Percentiles rank a stretch among this genome's conserved stretches.
Conservation (phyloP, 1,284 basidiomycete genomes). For the Microbotryum violaceum region DNA sequence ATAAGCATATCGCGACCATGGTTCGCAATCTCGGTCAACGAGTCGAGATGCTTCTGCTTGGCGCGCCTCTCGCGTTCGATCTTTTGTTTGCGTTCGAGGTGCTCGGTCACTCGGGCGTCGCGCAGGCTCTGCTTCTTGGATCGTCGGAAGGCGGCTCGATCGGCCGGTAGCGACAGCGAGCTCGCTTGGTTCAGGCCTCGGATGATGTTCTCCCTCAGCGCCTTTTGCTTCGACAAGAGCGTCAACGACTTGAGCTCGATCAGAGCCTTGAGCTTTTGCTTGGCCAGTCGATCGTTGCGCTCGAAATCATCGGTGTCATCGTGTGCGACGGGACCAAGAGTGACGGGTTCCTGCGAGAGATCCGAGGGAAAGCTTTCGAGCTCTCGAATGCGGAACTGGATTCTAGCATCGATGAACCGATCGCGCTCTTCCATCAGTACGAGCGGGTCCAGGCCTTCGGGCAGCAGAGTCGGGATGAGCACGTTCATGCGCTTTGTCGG, state of each 20-base stretch:
- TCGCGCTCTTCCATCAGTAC: constrained; percentile 86
- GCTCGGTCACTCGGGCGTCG: constrained; percentile 84
- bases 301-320: constrained; percentile 39
- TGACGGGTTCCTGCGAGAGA: constrained; percentile 48
- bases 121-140: constrained; percentile 79
- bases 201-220: constrained; percentile 75
- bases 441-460: constrained; percentile 86
- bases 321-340: constrained; percentile 38
- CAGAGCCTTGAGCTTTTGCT: constrained; percentile 68
- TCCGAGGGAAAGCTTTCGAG: constrained; percentile 76
- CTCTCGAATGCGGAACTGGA: constrained; percentile 81
- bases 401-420: constrained; percentile 78
- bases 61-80: constrained; percentile 85
- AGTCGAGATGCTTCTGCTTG: constrained; percentile 93
- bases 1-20: constrained; percentile 72
- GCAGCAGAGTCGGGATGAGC: constrained; percentile 68
- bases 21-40: constrained; percentile 75
- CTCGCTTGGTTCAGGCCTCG: constrained; percentile 81
- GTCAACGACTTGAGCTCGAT: constrained; percentile 93
- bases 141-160: constrained; percentile 84
- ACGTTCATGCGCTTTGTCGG: constrained; percentile 66
- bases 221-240: constrained; percentile 80
- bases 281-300: constrained; percentile 28
- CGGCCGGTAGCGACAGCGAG: constrained; percentile 66
- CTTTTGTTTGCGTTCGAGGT: constrained; percentile 83